These are phyloP conservation scores for Pecoramyces ruminantium DNA, from an alignment of 192 early-diverging fungal species.

Conservation along the genomic window DNA sequence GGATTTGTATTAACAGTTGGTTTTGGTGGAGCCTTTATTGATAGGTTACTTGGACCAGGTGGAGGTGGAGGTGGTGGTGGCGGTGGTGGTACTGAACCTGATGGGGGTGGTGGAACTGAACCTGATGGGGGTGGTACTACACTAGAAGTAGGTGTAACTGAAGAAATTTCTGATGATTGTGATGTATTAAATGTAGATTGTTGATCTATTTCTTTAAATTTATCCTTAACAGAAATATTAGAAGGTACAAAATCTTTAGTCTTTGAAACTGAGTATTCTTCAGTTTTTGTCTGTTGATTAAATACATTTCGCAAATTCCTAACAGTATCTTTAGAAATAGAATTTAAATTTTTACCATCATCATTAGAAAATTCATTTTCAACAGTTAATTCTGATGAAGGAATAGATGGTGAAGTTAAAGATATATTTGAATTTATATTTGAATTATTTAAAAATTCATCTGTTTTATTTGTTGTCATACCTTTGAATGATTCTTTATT, in stretches of 20 bases:
- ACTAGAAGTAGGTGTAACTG: not conserved
- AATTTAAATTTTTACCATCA: not conserved
- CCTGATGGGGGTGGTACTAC: not conserved
- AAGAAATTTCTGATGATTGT: not conserved
- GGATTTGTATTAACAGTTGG: slow-evolving; percentile 1
- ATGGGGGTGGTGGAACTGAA: not conserved
- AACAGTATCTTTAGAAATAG: not conserved
- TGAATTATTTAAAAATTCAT: not conserved
- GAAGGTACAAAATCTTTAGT: not conserved
- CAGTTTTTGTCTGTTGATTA: not conserved
- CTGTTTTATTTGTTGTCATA: not conserved
- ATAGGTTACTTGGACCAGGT: slow-evolving; percentile 8
- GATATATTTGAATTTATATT: not conserved
- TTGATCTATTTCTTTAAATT: not conserved
- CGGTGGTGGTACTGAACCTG: not conserved
- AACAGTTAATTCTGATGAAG: not conserved
- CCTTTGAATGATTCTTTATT: not conserved
- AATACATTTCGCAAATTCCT: not conserved
- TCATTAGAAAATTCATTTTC: not conserved
- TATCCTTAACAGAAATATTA: not conserved
- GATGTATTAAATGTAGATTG: not conserved
- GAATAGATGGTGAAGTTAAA: not conserved
- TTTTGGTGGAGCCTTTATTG: slow-evolving; percentile 15
- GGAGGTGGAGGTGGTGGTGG: slow-evolving; percentile 27
- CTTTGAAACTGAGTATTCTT: not conserved